Evolutionary conservation across 140 eudicot genomes (phyloP).

Genomic region (Erigeron philadelphicus): DNA sequence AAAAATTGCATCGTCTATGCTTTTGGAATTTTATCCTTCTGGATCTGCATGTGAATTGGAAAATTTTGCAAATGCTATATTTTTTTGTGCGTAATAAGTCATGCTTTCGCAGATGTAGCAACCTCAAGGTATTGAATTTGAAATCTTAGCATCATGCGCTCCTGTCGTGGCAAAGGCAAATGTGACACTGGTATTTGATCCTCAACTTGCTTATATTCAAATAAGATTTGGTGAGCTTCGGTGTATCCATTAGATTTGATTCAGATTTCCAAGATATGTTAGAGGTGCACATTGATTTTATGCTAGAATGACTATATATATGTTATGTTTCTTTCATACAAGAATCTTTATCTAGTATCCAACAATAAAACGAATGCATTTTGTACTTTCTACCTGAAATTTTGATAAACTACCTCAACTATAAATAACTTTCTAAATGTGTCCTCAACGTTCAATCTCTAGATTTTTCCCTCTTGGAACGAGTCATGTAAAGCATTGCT

Average conservation of each 20-base stretch:
- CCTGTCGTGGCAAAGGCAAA: background rate
- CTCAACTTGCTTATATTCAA: background rate
- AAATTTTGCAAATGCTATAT: background rate
- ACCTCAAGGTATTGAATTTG: background rate
- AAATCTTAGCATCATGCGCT: background rate
- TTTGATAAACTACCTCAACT: background rate
- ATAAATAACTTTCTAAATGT: background rate
- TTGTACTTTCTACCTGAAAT: background rate
- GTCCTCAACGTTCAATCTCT: slow-evolving; percentile 15
- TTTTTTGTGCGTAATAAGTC: background rate
- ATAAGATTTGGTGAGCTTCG: slow-evolving; percentile 1
- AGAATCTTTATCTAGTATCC: slow-evolving; percentile 11
- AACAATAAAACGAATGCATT: background rate
- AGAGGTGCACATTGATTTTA: slow-evolving; percentile 17
- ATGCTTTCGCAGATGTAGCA: background rate
- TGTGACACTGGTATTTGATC: background rate
- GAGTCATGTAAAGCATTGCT: background rate
- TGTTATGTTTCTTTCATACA: background rate
- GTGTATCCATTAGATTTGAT: background rate
- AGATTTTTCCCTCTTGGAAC: background rate
- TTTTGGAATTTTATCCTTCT: background rate
- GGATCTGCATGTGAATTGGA: background rate
- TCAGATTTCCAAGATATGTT: slow-evolving; percentile 3
- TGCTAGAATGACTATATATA: background rate
- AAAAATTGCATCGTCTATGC: background rate